These are phyloP conservation scores for Spinellus fusiger DNA, from an alignment of 192 early-diverging fungal species.

Conservation along the genomic window DNA sequence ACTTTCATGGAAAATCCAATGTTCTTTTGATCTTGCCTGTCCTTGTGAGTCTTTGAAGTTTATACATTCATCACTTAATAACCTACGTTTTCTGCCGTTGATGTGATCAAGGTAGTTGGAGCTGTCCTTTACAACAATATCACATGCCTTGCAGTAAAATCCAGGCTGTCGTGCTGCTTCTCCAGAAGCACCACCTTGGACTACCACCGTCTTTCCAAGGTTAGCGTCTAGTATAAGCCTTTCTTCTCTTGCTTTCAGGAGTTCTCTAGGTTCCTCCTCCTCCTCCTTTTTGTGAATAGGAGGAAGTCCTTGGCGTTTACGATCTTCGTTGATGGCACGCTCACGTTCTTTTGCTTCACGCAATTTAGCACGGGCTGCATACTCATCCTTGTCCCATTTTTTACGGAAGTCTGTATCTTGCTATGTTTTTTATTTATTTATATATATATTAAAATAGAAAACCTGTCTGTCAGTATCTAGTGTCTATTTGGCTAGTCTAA, in stretches of 20 bases:
- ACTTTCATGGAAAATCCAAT: slow-evolving; percentile 82
- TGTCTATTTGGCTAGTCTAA: no score
- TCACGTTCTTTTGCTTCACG: slow-evolving; percentile 25
- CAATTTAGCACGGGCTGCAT: slow-evolving; percentile 28
- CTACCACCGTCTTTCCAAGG: slow-evolving; percentile 79
- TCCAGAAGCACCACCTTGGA: slow-evolving; percentile 48
- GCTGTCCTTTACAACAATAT: slow-evolving; percentile 86
- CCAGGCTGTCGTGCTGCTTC: slow-evolving; percentile 70
- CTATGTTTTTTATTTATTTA: slow-evolving; percentile 2
- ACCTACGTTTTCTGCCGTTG: slow-evolving; percentile 81
- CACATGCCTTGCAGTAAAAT: slow-evolving; percentile 88
- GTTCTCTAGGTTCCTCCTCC: slow-evolving; percentile 17
- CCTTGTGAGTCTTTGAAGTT: no score
- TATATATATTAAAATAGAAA: background rate
- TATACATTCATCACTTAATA: background rate
- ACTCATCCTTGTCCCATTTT: slow-evolving; percentile 42
- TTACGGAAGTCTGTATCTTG: slow-evolving; percentile 37
- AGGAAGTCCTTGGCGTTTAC: slow-evolving; percentile 30
- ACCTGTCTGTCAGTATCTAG: no score
- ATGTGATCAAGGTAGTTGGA: slow-evolving; percentile 87
- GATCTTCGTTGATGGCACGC: slow-evolving; percentile 30
- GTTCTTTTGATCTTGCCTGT: slow-evolving; percentile 63
- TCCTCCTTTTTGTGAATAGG: slow-evolving; percentile 18
- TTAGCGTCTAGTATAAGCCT: slow-evolving; percentile 65
- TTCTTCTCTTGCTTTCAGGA: slow-evolving; percentile 38